phyloP scores from a whole-genome alignment of 176 grass and related monocot species.

The Alopecurus myosuroides region DNA sequence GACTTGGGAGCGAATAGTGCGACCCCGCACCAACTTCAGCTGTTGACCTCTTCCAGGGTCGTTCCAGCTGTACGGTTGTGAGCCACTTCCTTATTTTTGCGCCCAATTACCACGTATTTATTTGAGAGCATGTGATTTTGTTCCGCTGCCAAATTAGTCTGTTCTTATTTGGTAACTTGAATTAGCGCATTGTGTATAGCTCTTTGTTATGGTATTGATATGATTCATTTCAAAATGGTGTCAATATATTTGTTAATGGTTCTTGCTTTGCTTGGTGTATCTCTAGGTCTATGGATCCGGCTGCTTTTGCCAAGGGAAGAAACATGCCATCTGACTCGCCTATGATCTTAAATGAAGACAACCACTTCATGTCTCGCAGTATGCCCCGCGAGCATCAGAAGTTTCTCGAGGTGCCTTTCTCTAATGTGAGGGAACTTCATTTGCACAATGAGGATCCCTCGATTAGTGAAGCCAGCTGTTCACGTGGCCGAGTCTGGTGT shows the following conservation, averaged over 20 bases:
- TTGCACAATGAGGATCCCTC: conserved; percentile 38
- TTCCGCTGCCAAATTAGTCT: background rate
- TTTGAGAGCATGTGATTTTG: background rate
- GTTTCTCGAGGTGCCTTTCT: conserved; percentile 33
- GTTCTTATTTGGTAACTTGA: conserved; percentile 20
- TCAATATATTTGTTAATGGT: conserved; percentile 7
- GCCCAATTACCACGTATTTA: background rate
- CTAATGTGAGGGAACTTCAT: conserved; percentile 43
- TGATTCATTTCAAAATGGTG: conserved; percentile 2
- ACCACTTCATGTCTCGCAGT: conserved; percentile 38
- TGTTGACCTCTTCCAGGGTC: conserved; percentile 27
- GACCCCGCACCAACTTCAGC: conserved; percentile 25
- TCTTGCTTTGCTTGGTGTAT: conserved; percentile 20
- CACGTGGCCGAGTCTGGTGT: conserved; percentile 37
- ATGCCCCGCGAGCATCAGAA: conserved; percentile 43
- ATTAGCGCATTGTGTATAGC: background rate
- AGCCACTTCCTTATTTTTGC: background rate
- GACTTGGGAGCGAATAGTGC: conserved; percentile 14
- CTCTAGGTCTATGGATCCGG: conserved; percentile 45
- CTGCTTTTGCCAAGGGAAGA: conserved; percentile 42
- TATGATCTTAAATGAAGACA: conserved; percentile 43
- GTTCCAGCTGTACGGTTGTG: background rate
- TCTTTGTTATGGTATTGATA: background rate
- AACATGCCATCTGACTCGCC: conserved; percentile 19
- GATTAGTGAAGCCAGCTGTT: conserved; percentile 34